Evolutionary conservation across 805 yeast genomes (phyloP).

Genomic region (Metschnikowia kunwiensis): DNA sequence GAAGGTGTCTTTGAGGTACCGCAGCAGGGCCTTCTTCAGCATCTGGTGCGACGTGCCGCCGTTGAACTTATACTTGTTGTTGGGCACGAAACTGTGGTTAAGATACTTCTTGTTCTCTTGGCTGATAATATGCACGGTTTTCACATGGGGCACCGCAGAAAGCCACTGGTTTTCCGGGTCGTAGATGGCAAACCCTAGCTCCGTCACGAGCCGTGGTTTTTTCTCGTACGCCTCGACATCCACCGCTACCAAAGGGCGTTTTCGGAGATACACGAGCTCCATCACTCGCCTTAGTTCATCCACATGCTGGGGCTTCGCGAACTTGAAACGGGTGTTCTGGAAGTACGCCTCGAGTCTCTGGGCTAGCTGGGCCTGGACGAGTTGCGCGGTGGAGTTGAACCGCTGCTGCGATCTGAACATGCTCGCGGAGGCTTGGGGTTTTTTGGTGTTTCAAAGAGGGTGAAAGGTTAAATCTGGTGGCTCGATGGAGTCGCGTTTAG

Average conservation of each 20-base stretch:
- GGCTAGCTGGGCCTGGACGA: slow-evolving; percentile 6
- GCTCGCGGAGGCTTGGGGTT: not conserved
- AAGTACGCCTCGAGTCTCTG: slow-evolving; percentile 13
- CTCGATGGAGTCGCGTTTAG: too few relatives aligned
- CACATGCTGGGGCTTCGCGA: slow-evolving; percentile 9
- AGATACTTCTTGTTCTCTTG: slow-evolving; percentile 17
- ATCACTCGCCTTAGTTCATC: slow-evolving; percentile 15
- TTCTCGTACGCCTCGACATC: slow-evolving; percentile 29
- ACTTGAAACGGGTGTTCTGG: slow-evolving; percentile 8
- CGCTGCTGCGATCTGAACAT: slow-evolving; percentile 1
- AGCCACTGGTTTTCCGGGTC: slow-evolving; percentile 20
- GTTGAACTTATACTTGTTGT: slow-evolving; percentile 21
- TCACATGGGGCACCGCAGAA: slow-evolving; percentile 19
- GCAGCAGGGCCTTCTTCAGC: slow-evolving; percentile 9
- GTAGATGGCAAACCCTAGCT: slow-evolving; percentile 25
- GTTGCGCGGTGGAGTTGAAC: slow-evolving; percentile 3
- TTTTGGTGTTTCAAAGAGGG: too few relatives aligned
- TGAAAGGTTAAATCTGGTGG: too few relatives aligned
- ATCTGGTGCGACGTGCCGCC: slow-evolving; percentile 24
- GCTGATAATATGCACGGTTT: slow-evolving; percentile 21
- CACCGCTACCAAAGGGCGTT: slow-evolving; percentile 24
- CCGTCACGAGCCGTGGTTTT: slow-evolving; percentile 19
- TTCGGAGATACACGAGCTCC: slow-evolving; percentile 22
- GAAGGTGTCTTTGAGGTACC: slow-evolving; percentile 13
- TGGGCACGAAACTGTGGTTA: slow-evolving; percentile 23